Evolutionary conservation across 345 rosid species (phyloP).

Genomic region (Corchorus capsularis): DNA sequence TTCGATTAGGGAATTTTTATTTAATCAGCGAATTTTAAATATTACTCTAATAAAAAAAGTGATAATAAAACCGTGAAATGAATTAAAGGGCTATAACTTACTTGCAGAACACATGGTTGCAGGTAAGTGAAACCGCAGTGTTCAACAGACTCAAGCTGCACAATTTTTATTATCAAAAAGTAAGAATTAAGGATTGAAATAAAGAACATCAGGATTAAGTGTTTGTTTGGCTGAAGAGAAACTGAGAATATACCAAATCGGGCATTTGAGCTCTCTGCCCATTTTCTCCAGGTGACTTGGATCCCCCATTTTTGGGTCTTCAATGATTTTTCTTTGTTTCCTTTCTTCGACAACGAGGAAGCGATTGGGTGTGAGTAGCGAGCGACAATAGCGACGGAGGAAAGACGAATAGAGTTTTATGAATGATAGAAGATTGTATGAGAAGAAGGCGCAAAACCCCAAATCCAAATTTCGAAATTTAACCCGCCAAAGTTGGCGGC

Average conservation of each 20-base stretch:
- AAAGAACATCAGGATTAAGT: neutral
- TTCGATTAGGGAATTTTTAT: neutral
- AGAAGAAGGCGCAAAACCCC: slow-evolving; percentile 14
- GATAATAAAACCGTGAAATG: neutral
- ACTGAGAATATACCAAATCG: slow-evolving; percentile 62
- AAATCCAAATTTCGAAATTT: slow-evolving; percentile 8
- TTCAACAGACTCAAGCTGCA: slow-evolving; percentile 76
- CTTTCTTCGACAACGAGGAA: neutral
- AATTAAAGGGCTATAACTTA: slow-evolving; percentile 30
- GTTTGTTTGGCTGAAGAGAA: neutral
- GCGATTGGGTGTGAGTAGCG: neutral
- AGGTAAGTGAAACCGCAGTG: slow-evolving; percentile 71
- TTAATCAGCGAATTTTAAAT: neutral
- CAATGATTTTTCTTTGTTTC: neutral
- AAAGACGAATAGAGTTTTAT: neutral
- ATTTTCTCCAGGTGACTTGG: slow-evolving; percentile 70
- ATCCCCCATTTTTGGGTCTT: slow-evolving; percentile 55
- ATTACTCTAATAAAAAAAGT: neutral
- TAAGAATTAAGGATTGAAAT: neutral
- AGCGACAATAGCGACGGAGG: neutral
- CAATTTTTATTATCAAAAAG: neutral
- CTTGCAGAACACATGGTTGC: slow-evolving; percentile 97
- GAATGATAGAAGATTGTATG: slow-evolving; percentile 13
- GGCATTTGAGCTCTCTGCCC: slow-evolving; percentile 97
- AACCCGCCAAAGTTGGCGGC: slow-evolving; percentile 10